Base-by-base conservation (phyloP, 2,329 filamentous ascomycete species). In the Colletotrichum gigasporum region DNA sequence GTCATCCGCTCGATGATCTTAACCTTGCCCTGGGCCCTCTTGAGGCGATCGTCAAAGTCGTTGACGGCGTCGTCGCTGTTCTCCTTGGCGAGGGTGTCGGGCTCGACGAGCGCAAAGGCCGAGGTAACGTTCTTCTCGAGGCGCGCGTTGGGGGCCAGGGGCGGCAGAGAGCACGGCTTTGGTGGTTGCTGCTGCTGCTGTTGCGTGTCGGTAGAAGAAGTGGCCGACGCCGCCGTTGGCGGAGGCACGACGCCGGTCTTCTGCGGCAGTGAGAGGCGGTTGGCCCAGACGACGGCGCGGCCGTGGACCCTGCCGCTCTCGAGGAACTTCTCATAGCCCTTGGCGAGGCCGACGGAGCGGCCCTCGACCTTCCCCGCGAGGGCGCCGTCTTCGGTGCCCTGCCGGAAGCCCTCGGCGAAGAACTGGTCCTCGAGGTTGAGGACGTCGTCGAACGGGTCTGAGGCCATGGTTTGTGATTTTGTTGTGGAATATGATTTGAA, bases 311-410 rank as follows among this genome's bases (percentile, higher is more conserved):
- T 85, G 2, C 95, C 95, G 75, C 93, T 87, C 67, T 93, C 90
- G 41, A 91, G 74, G 73, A 96, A 97, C 79, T 97, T 98, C 71
- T 97, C 93, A 71, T 96, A 98, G 0, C 94, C 95, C 68, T 94
- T 96, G 75, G 96, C 91, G 41, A 98, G 87, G 1, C 95, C 96
- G 74, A 98, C 93, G 18, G 93, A 87, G 53, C 94, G 91, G 65
- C 96, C 96, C 83, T 99, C 96, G 68, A 93, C 88, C 62, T 90
- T 89, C 37, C 96, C 96, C 30, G 92, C 90, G 63, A 85, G 85
- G 39, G 87, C 82, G 64, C 96, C 96, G 77, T 97, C 95, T 39
- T 84, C 80, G 48, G 88, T 77, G 42, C 96, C 96, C 57, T 93
- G 85, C 5, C 83, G 77, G 80, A 94, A 95, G 63, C 96, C 96